These are phyloP conservation scores for Cladosporium sphaerospermum DNA, from an alignment of 2,329 filamentous ascomycete genomes.

Conservation along the genomic window DNA sequence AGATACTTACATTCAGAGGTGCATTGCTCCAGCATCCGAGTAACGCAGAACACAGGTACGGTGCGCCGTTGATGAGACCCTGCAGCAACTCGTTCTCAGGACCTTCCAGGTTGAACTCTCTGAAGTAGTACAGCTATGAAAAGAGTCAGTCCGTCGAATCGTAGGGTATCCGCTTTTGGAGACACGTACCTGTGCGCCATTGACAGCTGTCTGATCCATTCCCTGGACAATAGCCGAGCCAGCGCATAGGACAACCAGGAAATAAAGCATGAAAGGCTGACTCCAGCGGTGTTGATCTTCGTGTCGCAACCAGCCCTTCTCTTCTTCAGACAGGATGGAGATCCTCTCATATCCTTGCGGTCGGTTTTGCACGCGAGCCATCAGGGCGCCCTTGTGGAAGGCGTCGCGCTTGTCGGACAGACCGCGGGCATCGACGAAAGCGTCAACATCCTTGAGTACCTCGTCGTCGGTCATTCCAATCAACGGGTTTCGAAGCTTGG, in stretches of 20 bases:
- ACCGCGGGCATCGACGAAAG: conserved; percentile 19
- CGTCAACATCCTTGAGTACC: conserved; percentile 22
- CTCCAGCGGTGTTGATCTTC: conserved; percentile 64
- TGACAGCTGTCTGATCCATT: conserved; percentile 47
- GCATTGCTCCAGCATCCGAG: conserved; percentile 68
- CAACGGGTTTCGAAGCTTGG: conserved; percentile 24
- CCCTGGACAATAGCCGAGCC: conserved; percentile 52
- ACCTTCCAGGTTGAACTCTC: conserved; percentile 20
- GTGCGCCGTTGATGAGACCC: conserved; percentile 55
- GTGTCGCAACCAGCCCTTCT: conserved; percentile 51
- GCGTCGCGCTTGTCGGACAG: conserved; percentile 19
- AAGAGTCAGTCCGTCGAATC: no score
- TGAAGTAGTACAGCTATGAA: conserved; percentile 22
- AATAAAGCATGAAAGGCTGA: conserved; percentile 63
- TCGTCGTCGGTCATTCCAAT: conserved; percentile 24
- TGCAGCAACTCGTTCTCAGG: conserved; percentile 27
- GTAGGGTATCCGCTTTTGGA: no score
- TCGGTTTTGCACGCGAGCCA: conserved; percentile 23
- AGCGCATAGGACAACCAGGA: conserved; percentile 41
- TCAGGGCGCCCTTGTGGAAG: conserved; percentile 22
- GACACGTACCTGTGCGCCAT: conserved; percentile 32
- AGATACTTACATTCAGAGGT: conserved; percentile 52
- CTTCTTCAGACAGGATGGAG: conserved; percentile 49
- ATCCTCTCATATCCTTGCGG: conserved; percentile 20
- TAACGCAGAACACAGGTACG: conserved; percentile 62